Evolutionary conservation across 1,139 yeast species (phyloP), one percentile per base, ranked within the genome.

Genomic region (Pichia inconspicua): DNA sequence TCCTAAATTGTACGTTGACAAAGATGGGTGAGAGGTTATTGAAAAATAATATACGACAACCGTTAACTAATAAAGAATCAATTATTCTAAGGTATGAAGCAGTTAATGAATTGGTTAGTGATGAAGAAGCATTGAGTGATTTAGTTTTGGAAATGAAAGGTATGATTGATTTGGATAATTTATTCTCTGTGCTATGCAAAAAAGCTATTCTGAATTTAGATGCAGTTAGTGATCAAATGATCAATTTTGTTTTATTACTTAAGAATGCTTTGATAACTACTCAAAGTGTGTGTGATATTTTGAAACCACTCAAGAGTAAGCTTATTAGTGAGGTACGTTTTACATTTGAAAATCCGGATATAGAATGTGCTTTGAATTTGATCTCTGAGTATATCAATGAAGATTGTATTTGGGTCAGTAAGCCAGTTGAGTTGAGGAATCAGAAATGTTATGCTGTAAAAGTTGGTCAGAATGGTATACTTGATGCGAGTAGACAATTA

Each of bases 371-470:
- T 1, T 47, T 60, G 36, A 44, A 49, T 0, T n/a, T 61, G 5
- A 68, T 73, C 1, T 54, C 67, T 42, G 58, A 60, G 5, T 60
- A 59, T 32, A 65, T 74, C 10, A 68, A 69, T 51, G 71, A 67
- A 25, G 75, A 72, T 50, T 68, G 74, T 44, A 53, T 53, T 5
- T 71, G 75, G 74, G 75, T 75, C 1, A 17, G 58, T 1, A 62
- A 64, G 3, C 58, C 68, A 1, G 53, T 70, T 7, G 75, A 74
- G 41, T 53, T 73, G 30, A 69, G 68, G 46, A 71, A 71, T 51
- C 78, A 73, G 52, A 66, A 66, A 52, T 65, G 72, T 39, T 71
- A 71, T 57, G 77, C 78, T 0, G 68, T 74, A 0, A 70, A 64
- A 51, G 57, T 67, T 31, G 77, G 77, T 0, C 57, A 62, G 2